phyloP scores from a whole-genome alignment of 495 filamentous ascomycete species.

The Aspergillus asperescens region DNA sequence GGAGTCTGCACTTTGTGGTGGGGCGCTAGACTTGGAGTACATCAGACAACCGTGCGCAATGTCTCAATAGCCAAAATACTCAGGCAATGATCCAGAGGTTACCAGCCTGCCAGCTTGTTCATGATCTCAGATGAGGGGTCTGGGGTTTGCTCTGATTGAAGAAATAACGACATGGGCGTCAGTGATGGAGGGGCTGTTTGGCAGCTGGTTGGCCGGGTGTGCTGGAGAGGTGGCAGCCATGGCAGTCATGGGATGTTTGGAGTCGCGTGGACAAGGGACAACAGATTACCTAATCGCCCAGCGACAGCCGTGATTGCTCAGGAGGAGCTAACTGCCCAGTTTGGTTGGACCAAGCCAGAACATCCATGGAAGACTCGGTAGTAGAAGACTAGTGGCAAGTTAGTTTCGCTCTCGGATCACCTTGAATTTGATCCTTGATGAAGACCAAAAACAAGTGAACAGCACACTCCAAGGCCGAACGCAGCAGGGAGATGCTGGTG shows the following conservation, averaged over 20 bases:
- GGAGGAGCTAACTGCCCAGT: slow-evolving; percentile 1
- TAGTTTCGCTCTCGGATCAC: neutral
- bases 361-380: neutral
- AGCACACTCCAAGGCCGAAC: too few species aligned
- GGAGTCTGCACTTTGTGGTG: too few species aligned
- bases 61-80: too few species aligned
- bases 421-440: too few species aligned
- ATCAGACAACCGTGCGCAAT: too few species aligned
- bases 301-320: neutral
- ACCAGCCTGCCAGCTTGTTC: neutral
- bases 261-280: neutral
- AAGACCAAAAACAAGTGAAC: too few species aligned
- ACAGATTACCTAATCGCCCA: neutral
- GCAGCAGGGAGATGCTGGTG: neutral
- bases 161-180: neutral
- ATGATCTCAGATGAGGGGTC: neutral
- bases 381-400: neutral
- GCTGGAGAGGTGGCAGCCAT: too few species aligned
- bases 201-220: neutral
- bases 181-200: neutral
- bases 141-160: neutral
- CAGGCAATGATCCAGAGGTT: too few species aligned
- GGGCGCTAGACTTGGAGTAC: too few species aligned
- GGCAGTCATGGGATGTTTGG: slow-evolving; percentile 4
- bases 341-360: neutral